Evolutionary conservation across 441 rosid species (phyloP).

Genomic region (Brassica hybrid): DNA sequence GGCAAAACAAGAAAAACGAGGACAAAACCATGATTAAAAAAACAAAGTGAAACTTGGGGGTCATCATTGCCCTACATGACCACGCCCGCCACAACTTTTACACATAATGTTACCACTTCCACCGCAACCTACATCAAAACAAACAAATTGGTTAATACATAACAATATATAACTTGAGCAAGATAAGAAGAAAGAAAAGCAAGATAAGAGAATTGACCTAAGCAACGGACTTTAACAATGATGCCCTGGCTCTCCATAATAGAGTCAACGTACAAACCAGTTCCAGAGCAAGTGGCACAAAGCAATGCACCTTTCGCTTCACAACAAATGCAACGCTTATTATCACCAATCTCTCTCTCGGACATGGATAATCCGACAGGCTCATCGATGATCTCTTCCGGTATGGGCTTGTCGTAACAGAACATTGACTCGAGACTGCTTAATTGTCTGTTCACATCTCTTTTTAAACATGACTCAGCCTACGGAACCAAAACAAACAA

Average conservation of each 20-base stretch:
- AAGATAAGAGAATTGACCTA: slow-evolving; percentile 55
- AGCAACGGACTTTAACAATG: slow-evolving; percentile 90
- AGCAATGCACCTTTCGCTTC: slow-evolving; percentile 88
- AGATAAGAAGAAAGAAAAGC: not conserved
- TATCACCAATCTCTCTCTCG: slow-evolving; percentile 69
- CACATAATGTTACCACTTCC: slow-evolving; percentile 93
- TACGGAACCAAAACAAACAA: slow-evolving; percentile 32
- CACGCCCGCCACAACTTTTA: slow-evolving; percentile 84
- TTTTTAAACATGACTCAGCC: slow-evolving; percentile 59
- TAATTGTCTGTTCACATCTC: slow-evolving; percentile 48
- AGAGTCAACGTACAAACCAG: slow-evolving; percentile 85
- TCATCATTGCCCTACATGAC: slow-evolving; percentile 62
- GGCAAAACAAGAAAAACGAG: slow-evolving; percentile 4
- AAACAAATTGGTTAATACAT: not conserved
- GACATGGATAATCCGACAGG: slow-evolving; percentile 70
- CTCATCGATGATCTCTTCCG: slow-evolving; percentile 81
- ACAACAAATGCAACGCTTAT: slow-evolving; percentile 60
- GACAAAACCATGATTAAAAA: slow-evolving; percentile 36
- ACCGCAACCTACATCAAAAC: slow-evolving; percentile 72
- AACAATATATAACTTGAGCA: not conserved
- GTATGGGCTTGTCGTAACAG: slow-evolving; percentile 80
- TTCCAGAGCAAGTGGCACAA: slow-evolving; percentile 84
- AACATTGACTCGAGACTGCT: slow-evolving; percentile 69
- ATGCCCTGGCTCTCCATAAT: slow-evolving; percentile 96
- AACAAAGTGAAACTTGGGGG: slow-evolving; percentile 13